These are phyloP conservation scores for Sporothrix pallida DNA, from an alignment of 2,329 filamentous ascomycete genomes.

Conservation along the genomic window DNA sequence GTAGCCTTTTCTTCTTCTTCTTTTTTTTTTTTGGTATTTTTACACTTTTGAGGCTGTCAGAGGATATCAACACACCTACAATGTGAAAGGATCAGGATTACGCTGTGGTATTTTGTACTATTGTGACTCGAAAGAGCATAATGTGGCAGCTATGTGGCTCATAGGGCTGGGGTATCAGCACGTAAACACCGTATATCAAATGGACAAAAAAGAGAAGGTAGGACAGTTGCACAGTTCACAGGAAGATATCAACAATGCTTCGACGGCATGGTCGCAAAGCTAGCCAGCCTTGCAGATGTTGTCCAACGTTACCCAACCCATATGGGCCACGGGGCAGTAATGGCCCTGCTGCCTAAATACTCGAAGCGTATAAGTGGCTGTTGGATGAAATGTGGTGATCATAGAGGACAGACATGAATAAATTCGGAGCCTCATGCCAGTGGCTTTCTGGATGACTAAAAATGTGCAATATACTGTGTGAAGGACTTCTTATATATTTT, in stretches of 20 bases:
- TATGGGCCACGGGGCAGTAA: neutral
- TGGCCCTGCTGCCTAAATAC: neutral
- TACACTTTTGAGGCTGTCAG: neutral
- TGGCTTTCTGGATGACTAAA: neutral
- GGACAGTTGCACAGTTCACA: neutral
- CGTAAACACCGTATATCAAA: neutral
- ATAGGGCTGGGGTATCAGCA: constrained; percentile 18
- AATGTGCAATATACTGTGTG: no score
- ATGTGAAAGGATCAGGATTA: neutral
- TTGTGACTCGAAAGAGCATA: neutral
- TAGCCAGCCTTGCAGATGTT: constrained; percentile 10
- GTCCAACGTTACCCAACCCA: neutral
- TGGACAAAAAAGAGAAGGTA: neutral
- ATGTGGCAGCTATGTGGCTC: neutral
- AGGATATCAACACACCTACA: neutral
- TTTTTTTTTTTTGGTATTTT: neutral
- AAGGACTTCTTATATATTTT: neutral
- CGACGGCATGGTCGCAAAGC: neutral
- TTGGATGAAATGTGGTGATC: neutral
- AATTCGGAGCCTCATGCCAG: neutral
- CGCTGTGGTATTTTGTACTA: neutral
- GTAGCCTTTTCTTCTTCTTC: neutral
- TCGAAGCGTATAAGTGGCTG: neutral
- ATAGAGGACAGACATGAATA: neutral
- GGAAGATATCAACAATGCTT: neutral